Percentiles rank a stretch among this genome's conserved stretches.
Evolutionary conservation across 2,329 filamentous ascomycete genomes (phyloP).

Genomic region (Incumbomyces lentus): DNA sequence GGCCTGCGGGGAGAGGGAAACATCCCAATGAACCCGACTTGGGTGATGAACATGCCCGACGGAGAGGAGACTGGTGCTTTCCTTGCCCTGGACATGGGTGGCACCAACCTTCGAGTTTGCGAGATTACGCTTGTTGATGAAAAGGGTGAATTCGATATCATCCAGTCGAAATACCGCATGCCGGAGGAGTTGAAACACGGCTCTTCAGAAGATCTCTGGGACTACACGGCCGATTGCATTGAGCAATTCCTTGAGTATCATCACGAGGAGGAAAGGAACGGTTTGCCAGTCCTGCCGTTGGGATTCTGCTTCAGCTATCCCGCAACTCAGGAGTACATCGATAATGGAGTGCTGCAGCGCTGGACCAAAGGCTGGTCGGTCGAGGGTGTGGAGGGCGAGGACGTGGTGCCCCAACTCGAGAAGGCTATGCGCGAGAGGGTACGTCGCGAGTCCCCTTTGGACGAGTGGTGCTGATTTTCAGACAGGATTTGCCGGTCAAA

Average conservation of each 20-base stretch:
- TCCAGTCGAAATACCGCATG: conserved; percentile 92
- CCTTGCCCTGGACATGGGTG: conserved; percentile 88
- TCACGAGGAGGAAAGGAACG: conserved; percentile 48
- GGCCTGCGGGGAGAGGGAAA: conserved; percentile 78
- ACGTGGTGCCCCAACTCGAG: conserved; percentile 83
- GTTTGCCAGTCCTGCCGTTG: conserved; percentile 56
- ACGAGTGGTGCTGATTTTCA: background rate
- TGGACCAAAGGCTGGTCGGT: conserved; percentile 99
- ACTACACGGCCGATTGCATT: conserved; percentile 86
- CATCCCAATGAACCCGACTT: conserved; percentile 98
- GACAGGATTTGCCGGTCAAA: conserved; percentile 50
- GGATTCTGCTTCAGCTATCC: conserved; percentile 97
- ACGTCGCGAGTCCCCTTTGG: conserved; percentile 15
- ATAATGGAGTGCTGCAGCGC: conserved; percentile 81
- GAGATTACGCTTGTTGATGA: conserved; percentile 80
- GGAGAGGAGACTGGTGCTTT: conserved; percentile 81
- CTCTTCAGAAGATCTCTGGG: conserved; percentile 77
- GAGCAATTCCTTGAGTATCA: conserved; percentile 83
- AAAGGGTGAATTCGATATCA: conserved; percentile 85
- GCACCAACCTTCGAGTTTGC: conserved; percentile 90
- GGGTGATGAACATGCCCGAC: conserved; percentile 83
- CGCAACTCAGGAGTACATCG: conserved; percentile 84
- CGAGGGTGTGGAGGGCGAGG: conserved; percentile 76
- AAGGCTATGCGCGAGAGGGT: conserved; percentile 61
- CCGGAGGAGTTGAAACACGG: conserved; percentile 86